phyloP scores from a whole-genome alignment of 495 filamentous ascomycete genomes.

The Podospora comata region DNA sequence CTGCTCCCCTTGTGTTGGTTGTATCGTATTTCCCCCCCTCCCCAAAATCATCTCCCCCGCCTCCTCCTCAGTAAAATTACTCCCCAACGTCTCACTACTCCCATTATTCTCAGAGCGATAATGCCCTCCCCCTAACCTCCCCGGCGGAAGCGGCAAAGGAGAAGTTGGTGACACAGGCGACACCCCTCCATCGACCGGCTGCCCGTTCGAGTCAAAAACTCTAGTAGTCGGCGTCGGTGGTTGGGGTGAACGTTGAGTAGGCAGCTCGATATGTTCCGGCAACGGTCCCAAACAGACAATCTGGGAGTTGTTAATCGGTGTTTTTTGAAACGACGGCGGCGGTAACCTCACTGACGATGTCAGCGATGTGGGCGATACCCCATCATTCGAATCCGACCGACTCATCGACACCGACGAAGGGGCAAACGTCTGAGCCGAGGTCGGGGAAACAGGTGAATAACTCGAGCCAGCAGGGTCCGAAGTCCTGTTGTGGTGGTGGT shows the following conservation, averaged over 20 bases:
- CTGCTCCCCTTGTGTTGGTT: conserved; percentile 1
- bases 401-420: conserved; percentile 36
- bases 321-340: conserved; percentile 40
- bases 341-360: conserved; percentile 30
- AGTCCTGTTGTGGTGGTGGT: conserved; percentile 4
- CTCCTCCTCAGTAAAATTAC: conserved; percentile 45
- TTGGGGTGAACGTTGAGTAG: conserved; percentile 21
- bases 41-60: conserved; percentile 11
- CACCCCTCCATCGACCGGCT: conserved; percentile 19
- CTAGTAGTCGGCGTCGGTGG: conserved; percentile 36
- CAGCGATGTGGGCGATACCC: conserved; percentile 32
- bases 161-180: neutral
- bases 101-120: conserved; percentile 24
- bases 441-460: conserved; percentile 38
- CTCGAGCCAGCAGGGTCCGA: conserved; percentile 29
- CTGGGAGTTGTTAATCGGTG: conserved; percentile 48
- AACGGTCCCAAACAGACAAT: conserved; percentile 52
- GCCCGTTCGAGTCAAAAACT: conserved; percentile 34
- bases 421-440: conserved; percentile 31
- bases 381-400: conserved; percentile 32
- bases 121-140: conserved; percentile 14
- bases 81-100: conserved; percentile 48
- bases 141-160: conserved; percentile 13
- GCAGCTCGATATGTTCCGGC: conserved; percentile 48
- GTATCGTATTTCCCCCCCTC: neutral